These are phyloP conservation scores for Peronospora tabacina DNA, from an alignment of 352 stramenopile genomes.

Conservation along the genomic window DNA sequence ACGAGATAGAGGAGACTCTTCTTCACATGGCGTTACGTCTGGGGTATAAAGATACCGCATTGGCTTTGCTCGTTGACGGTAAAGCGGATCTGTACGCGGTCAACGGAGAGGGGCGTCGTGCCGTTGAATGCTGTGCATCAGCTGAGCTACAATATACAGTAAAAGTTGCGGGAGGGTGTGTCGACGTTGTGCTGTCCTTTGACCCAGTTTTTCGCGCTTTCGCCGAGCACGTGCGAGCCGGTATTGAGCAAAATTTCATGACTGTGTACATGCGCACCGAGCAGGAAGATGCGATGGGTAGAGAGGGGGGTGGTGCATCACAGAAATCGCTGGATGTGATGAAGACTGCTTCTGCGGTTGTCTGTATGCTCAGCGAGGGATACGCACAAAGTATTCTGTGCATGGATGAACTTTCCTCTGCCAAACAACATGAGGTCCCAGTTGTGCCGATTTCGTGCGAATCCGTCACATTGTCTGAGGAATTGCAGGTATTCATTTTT, in stretches of 20 bases:
- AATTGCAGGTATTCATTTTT: constrained; percentile 71
- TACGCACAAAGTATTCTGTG: constrained; percentile 60
- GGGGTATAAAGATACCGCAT: constrained; percentile 46
- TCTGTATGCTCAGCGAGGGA: constrained; percentile 61
- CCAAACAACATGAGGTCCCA: constrained; percentile 58
- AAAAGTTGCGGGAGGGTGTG: constrained; percentile 54
- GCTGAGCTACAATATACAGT: constrained; percentile 68
- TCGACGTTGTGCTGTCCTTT: constrained; percentile 78
- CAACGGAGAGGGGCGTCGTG: constrained; percentile 48
- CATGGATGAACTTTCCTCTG: constrained; percentile 71
- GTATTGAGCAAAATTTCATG: constrained; percentile 69
- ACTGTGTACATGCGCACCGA: constrained; percentile 63
- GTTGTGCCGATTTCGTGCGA: constrained; percentile 72
- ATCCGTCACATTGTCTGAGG: constrained; percentile 47
- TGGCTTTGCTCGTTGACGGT: constrained; percentile 55
- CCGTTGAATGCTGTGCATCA: constrained; percentile 67
- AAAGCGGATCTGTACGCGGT: constrained; percentile 44
- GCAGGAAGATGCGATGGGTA: constrained; percentile 26
- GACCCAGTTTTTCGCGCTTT: constrained; percentile 56
- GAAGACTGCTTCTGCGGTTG: constrained; percentile 53
- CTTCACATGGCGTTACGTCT: constrained; percentile 63
- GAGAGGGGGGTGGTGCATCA: constrained; percentile 18
- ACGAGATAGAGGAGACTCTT: constrained; percentile 53
- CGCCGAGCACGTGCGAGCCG: constrained; percentile 46
- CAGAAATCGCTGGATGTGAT: constrained; percentile 45